Evolutionary conservation across 257 asterid genomes (phyloP).

Genomic region (Ballota nigra): DNA sequence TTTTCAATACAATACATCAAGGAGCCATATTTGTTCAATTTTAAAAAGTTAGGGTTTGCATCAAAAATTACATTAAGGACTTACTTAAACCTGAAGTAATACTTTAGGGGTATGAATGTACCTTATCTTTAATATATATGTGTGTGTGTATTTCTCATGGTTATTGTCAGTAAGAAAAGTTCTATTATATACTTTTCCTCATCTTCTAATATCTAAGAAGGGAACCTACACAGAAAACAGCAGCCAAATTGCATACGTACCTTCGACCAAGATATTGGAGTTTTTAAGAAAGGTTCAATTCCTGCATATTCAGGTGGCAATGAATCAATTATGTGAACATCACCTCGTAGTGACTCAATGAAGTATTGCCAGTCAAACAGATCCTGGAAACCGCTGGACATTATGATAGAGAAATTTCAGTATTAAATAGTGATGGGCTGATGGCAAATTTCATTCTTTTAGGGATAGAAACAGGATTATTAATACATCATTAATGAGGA

Average conservation of each 20-base stretch:
- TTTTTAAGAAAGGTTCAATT: slow-evolving; percentile 77
- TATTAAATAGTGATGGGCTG: background rate
- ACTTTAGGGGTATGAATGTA: too few species aligned
- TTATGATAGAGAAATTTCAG: slow-evolving; percentile 25
- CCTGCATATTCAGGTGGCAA: slow-evolving; percentile 80
- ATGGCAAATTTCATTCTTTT: background rate
- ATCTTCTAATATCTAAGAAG: background rate
- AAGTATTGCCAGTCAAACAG: slow-evolving; percentile 93
- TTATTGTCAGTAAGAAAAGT: background rate
- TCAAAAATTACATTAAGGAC: too few species aligned
- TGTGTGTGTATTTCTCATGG: background rate
- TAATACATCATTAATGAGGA: background rate
- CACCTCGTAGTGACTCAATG: slow-evolving; percentile 75
- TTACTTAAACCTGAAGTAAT: too few species aligned
- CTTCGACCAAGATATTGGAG: slow-evolving; percentile 99
- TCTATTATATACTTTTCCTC: background rate
- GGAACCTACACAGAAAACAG: too few species aligned
- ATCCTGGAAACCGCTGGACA: slow-evolving; percentile 90
- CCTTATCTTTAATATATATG: too few species aligned
- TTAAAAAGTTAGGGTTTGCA: too few species aligned
- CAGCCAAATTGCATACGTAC: slow-evolving; percentile 33
- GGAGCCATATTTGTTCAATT: too few species aligned
- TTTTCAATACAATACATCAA: too few species aligned
- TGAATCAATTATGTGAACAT: slow-evolving; percentile 68
- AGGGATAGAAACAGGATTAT: background rate